A percentile compares a stretch with the other conserved stretches of the same genome.
These are phyloP conservation scores for Eruca vesicaria DNA, from an alignment of 441 rosid species.

Conservation along the genomic window DNA sequence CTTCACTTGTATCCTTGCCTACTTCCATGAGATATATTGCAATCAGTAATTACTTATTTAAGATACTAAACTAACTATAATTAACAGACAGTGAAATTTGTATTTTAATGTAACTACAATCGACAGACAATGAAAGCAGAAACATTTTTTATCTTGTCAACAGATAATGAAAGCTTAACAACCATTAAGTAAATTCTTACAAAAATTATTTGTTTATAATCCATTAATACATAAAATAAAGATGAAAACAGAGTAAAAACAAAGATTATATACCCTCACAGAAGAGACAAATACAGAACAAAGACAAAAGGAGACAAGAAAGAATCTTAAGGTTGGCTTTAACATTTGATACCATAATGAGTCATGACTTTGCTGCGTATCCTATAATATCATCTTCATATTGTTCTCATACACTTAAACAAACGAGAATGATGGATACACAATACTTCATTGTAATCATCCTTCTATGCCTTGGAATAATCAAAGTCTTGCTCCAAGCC, in stretches of 20 bases:
- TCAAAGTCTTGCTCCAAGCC: constrained; percentile 1
- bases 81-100: not conserved
- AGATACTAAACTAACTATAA: not conserved
- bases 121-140: not conserved
- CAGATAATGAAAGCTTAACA: constrained; percentile 22
- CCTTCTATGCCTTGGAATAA: constrained; percentile 29
- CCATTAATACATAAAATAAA: not conserved
- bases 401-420: constrained; percentile 1
- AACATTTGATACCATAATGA: constrained; percentile 18
- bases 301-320: constrained; percentile 12
- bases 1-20: not conserved
- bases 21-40: not conserved
- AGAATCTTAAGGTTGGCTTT: constrained; percentile 15
- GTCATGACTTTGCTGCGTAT: not conserved
- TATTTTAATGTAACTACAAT: too few relatives aligned
- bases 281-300: constrained; percentile 22
- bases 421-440: constrained; percentile 17
- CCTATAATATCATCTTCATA: constrained; percentile 7
- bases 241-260: not conserved
- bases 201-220: not conserved
- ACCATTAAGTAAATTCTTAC: not conserved
- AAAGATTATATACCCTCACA: constrained; percentile 13
- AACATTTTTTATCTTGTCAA: not conserved
- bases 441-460: constrained; percentile 10
- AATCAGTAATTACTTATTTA: not conserved